Conservation (phyloP, 139 green algal species). For the Ulvella scutata region DNA sequence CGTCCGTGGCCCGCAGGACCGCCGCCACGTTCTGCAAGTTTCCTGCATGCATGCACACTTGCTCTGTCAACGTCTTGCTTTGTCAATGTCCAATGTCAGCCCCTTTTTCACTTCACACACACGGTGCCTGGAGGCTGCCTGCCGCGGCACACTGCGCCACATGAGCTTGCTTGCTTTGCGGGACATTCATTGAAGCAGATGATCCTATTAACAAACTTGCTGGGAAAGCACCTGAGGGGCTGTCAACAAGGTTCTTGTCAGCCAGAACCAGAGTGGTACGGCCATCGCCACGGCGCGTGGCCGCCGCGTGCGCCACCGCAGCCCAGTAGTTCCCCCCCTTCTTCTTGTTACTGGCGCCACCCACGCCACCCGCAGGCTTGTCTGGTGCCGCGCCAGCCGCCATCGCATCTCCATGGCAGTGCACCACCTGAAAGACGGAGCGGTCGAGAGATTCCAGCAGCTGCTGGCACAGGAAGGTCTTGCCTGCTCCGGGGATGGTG, state of each 20-base stretch:
- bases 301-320: conserved; percentile 19
- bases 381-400: no score
- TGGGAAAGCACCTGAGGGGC: conserved; percentile 2
- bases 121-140: not conserved
- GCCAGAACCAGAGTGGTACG: conserved; percentile 20
- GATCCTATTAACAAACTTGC: not conserved
- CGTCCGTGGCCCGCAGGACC: conserved; percentile 3
- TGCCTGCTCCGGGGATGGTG: conserved; percentile 21
- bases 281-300: conserved; percentile 11
- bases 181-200: not conserved
- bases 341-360: no score
- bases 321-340: conserved; percentile 19
- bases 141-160: not conserved
- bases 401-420: not conserved
- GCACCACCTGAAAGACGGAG: not conserved
- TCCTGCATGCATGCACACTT: not conserved
- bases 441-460: not conserved
- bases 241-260: conserved; percentile 37
- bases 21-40: conserved; percentile 14
- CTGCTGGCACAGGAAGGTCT: conserved; percentile 1
- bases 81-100: not conserved
- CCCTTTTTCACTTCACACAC: not conserved
- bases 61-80: not conserved
- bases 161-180: not conserved
- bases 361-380: not conserved